Conservation (phyloP, 2,329 filamentous ascomycete genomes). For the Microcera coccophila region DNA sequence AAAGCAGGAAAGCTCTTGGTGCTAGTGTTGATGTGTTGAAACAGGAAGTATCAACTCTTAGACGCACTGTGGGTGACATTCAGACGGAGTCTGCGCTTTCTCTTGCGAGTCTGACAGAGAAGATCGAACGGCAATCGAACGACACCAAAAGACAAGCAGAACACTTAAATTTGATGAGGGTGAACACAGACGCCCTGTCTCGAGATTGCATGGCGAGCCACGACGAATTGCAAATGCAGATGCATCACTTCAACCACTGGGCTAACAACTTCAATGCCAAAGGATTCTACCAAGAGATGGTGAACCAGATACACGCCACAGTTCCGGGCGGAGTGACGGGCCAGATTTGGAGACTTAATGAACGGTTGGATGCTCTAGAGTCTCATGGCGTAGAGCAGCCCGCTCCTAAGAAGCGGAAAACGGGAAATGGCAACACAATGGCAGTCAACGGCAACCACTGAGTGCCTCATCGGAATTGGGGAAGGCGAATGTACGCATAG, state of each 20-base stretch:
- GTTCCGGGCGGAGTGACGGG: conserved; percentile 18
- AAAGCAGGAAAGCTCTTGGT: conserved; percentile 9
- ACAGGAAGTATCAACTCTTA: conserved; percentile 2
- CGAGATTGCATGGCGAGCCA: conserved; percentile 16
- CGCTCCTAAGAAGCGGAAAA: conserved; percentile 20
- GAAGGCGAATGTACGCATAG: too few relatives aligned
- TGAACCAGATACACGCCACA: conserved; percentile 33
- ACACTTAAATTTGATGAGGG: conserved; percentile 7
- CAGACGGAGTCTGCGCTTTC: background rate
- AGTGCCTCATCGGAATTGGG: too few relatives aligned
- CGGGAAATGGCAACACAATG: conserved; percentile 15
- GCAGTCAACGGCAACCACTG: background rate
- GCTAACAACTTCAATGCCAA: conserved; percentile 48
- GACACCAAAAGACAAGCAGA: conserved; percentile 1
- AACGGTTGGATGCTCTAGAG: conserved; percentile 23
- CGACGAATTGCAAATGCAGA: conserved; percentile 33
- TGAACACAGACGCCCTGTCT: conserved; percentile 8
- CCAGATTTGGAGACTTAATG: conserved; percentile 18
- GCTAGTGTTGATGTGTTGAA: conserved; percentile 6
- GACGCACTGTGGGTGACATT: conserved; percentile 1
- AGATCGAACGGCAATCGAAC: conserved; percentile 1
- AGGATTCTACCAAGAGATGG: conserved; percentile 38
- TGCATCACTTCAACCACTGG: conserved; percentile 42
- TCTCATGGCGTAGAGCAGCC: conserved; percentile 7
- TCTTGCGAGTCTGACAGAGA: background rate